Evolutionary conservation across 495 filamentous ascomycete species (phyloP).

Genomic region (Pseudomonodictys pantanalensis): DNA sequence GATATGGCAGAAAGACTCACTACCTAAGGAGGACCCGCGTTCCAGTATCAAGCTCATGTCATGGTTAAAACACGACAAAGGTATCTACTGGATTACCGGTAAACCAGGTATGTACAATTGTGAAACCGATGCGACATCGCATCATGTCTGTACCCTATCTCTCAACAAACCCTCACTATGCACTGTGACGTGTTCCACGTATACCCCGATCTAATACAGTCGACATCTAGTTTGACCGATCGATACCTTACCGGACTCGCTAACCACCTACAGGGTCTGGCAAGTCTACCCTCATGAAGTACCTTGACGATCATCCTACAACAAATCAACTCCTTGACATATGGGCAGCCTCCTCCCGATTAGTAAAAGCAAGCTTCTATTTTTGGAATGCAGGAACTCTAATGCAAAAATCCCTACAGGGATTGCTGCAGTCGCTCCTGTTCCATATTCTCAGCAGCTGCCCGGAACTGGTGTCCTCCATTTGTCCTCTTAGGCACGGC

Average conservation of each 20-base stretch:
- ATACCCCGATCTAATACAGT: no score
- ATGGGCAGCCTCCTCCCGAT: not conserved
- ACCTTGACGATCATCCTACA: not conserved
- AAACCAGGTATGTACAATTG: not conserved
- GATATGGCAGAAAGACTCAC: not conserved
- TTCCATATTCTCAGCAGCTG: not conserved
- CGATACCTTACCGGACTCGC: no score
- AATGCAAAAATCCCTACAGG: not conserved
- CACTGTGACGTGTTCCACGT: no score
- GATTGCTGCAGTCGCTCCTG: not conserved
- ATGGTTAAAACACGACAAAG: not conserved
- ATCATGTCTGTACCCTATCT: no score
- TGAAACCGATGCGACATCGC: not conserved
- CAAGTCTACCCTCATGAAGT: not conserved
- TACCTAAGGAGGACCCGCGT: not conserved
- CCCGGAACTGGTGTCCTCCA: not conserved
- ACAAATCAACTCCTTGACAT: not conserved
- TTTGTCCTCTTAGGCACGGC: not conserved
- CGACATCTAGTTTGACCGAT: no score
- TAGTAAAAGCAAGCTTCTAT: not conserved
- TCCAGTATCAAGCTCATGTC: not conserved
- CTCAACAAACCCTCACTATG: no score
- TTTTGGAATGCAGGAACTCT: not conserved
- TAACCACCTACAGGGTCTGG: not conserved
- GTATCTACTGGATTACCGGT: not conserved